Percentiles rank a stretch among this genome's conserved stretches.
Conservation (phyloP, 2,329 filamentous ascomycete species). For the Taxawa tesnikishii region DNA sequence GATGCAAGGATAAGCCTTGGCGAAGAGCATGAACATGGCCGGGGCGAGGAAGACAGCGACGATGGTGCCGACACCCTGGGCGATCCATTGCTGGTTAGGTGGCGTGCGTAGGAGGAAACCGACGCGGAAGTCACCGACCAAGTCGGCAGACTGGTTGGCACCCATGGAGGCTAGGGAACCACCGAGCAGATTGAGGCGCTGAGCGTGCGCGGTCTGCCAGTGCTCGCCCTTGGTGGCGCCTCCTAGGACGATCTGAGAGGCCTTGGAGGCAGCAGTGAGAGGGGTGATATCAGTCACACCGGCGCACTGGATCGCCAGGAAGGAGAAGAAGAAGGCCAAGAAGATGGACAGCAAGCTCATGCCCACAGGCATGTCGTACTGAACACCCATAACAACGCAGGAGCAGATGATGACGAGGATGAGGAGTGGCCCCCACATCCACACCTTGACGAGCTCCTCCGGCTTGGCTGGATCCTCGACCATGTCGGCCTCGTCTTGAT, state of each 20-base stretch:
- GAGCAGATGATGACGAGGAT: conserved; percentile 35
- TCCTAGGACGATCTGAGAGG: conserved; percentile 56
- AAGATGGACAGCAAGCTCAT: conserved; percentile 44
- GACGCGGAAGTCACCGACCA: conserved; percentile 54
- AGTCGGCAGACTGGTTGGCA: conserved; percentile 30
- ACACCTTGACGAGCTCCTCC: conserved; percentile 38
- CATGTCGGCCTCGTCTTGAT: conserved; percentile 24
- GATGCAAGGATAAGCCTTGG: conserved; percentile 57
- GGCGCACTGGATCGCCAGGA: conserved; percentile 48
- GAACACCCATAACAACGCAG: conserved; percentile 40
- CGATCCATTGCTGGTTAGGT: conserved; percentile 53
- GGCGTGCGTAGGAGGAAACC: conserved; percentile 56
- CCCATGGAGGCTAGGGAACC: conserved; percentile 34
- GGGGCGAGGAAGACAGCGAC: conserved; percentile 56
- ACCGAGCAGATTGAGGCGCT: conserved; percentile 54
- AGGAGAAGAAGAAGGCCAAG: conserved; percentile 48
- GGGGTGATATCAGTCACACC: conserved; percentile 46
- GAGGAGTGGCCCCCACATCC: conserved; percentile 40
- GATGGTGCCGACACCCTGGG: conserved; percentile 49
- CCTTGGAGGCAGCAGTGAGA: conserved; percentile 54
- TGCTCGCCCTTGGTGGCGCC: conserved; percentile 47
- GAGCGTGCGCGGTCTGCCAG: conserved; percentile 39
- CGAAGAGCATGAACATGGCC: conserved; percentile 56
- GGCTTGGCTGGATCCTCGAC: conserved; percentile 38
- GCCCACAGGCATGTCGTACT: conserved; percentile 45